Evolutionary conservation across 2,329 filamentous ascomycete genomes (phyloP).

Genomic region (Chlorencoelia australis): DNA sequence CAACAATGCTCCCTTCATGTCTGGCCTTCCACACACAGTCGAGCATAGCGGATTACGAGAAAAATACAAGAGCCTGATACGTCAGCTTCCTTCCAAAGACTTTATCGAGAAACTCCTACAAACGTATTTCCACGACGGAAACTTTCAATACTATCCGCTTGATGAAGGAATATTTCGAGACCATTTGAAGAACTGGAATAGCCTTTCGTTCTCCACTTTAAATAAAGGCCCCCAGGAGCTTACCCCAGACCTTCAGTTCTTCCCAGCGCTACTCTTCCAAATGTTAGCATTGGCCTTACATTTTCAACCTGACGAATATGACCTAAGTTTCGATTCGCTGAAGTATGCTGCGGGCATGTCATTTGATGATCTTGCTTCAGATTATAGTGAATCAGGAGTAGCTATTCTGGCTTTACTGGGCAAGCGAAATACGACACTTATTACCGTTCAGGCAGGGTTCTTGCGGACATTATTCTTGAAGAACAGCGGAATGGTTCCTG

Average conservation of each 20-base stretch:
- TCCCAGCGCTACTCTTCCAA: constrained; percentile 51
- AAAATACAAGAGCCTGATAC: constrained; percentile 48
- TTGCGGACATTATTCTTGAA: constrained; percentile 47
- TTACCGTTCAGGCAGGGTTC: constrained; percentile 48
- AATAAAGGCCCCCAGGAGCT: constrained; percentile 41
- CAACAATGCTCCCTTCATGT: constrained; percentile 21
- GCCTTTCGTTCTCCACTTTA: constrained; percentile 41
- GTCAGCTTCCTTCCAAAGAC: constrained; percentile 44
- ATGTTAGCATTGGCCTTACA: constrained; percentile 45
- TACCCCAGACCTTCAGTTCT: constrained; percentile 41
- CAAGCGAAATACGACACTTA: constrained; percentile 45
- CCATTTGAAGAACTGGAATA: constrained; percentile 45
- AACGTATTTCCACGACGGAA: constrained; percentile 47
- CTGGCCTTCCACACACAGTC: constrained; percentile 17
- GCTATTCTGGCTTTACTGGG: constrained; percentile 44
- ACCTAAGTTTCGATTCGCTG: constrained; percentile 42
- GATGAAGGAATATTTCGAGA: constrained; percentile 42
- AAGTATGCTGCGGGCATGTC: constrained; percentile 50
- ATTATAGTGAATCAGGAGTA: constrained; percentile 50
- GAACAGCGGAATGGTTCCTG: constrained; percentile 47
- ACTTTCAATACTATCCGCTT: constrained; percentile 47
- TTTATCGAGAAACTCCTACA: constrained; percentile 45
- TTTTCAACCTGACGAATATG: constrained; percentile 37
- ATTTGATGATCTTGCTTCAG: constrained; percentile 48
- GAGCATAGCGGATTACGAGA: constrained; percentile 37